These are phyloP conservation scores for Quercus phellos DNA, from an alignment of 331 rosid species.

Conservation along the genomic window DNA sequence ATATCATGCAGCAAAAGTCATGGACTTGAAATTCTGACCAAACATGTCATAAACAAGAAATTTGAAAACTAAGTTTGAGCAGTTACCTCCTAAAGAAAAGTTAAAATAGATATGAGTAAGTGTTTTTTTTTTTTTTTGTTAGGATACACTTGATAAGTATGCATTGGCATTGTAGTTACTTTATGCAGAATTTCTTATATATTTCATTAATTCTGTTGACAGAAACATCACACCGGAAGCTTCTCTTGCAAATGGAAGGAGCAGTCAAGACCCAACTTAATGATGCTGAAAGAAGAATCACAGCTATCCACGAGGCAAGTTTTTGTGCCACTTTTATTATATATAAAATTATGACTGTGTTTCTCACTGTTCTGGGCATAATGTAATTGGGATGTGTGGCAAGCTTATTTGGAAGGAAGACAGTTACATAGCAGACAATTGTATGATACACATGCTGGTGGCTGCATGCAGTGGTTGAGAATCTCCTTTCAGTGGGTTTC, in stretches of 20 bases:
- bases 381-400: constrained; percentile 23
- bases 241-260: constrained; percentile 71
- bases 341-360: neutral
- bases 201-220: constrained; percentile 22
- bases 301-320: constrained; percentile 69
- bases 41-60: neutral
- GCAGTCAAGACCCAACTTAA: constrained; percentile 52
- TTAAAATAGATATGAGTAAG: neutral
- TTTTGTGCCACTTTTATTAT: constrained; percentile 15
- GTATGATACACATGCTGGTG: neutral
- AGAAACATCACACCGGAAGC: constrained; percentile 75
- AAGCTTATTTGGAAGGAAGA: constrained; percentile 10
- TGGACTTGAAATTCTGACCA: neutral
- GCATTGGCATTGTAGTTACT: constrained; percentile 3
- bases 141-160: neutral
- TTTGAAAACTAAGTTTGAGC: neutral
- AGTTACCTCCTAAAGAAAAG: neutral
- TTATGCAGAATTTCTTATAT: constrained; percentile 16
- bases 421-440: neutral
- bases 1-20: neutral
- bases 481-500: constrained; percentile 10
- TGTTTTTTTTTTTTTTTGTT: neutral
- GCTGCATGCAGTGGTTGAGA: constrained; percentile 3
- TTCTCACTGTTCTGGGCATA: constrained; percentile 13
- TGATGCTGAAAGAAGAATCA: constrained; percentile 69